Evolutionary conservation across 2,329 filamentous ascomycete genomes (phyloP).

Genomic region (Microdochium nivale): DNA sequence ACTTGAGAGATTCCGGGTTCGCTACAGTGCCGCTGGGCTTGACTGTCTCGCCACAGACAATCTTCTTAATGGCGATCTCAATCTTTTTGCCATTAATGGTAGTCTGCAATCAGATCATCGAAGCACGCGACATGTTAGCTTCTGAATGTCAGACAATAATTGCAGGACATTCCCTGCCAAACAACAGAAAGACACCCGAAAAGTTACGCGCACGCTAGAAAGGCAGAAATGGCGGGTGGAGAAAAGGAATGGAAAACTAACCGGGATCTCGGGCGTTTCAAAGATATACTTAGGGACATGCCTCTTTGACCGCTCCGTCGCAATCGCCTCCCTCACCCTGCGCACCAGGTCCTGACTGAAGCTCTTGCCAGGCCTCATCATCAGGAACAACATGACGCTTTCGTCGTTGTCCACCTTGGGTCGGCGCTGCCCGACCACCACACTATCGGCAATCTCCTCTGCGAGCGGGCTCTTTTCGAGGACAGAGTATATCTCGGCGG

Average conservation of each 20-base stretch:
- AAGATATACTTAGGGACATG: conserved; percentile 76
- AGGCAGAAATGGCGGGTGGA: too few relatives aligned
- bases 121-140: conserved; percentile 11
- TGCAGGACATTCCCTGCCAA: too few relatives aligned
- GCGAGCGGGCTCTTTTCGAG: conserved; percentile 55
- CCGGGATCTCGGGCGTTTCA: conserved; percentile 72
- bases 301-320: conserved; percentile 56
- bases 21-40: conserved; percentile 69
- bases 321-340: conserved; percentile 57
- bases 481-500: conserved; percentile 71
- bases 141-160: too few relatives aligned
- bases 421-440: conserved; percentile 71
- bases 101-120: conserved; percentile 51
- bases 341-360: conserved; percentile 47
- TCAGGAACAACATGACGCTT: conserved; percentile 44
- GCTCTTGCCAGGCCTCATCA: conserved; percentile 45
- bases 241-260: conserved; percentile 29
- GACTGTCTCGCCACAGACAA: conserved; percentile 65
- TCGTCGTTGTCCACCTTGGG: conserved; percentile 42
- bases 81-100: conserved; percentile 84
- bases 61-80: conserved; percentile 76
- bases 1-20: conserved; percentile 69
- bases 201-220: neutral
- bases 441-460: conserved; percentile 55
- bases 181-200: too few relatives aligned